These are phyloP conservation scores for Margaritispora aquatica DNA, from an alignment of 495 filamentous ascomycete species.

Conservation along the genomic window DNA sequence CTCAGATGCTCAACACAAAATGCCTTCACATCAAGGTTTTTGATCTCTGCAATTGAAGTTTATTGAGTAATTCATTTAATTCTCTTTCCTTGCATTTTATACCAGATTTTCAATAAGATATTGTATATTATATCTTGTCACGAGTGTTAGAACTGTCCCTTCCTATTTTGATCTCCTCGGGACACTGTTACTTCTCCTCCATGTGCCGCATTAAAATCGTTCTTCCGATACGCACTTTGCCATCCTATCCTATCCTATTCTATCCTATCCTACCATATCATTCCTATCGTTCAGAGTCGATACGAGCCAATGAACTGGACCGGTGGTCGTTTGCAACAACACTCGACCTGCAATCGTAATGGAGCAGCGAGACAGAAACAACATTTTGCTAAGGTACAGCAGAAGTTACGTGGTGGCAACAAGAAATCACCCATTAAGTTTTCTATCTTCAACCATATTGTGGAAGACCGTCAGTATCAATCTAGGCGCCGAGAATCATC, in stretches of 20 bases:
- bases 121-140: no score
- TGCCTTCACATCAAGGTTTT: no score
- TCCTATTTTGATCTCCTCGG: no score
- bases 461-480: constrained; percentile 1
- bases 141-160: no score
- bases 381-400: constrained; percentile 22
- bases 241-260: neutral
- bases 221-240: neutral
- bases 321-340: constrained; percentile 21
- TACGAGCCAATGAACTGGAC: constrained; percentile 29
- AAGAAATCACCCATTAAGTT: constrained; percentile 15
- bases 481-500: neutral
- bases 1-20: no score
- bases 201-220: no score
- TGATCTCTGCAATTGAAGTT: no score
- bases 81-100: no score
- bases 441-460: constrained; percentile 3
- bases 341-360: constrained; percentile 3
- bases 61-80: no score
- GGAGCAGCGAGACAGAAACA: constrained; percentile 14
- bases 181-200: no score
- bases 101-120: no score
- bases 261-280: neutral
- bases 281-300: no score
- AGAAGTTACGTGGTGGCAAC: constrained; percentile 12